These are phyloP conservation scores for Trichosporon coremiiforme DNA, from an alignment of 1,284 basidiomycete species.

Conservation along the genomic window DNA sequence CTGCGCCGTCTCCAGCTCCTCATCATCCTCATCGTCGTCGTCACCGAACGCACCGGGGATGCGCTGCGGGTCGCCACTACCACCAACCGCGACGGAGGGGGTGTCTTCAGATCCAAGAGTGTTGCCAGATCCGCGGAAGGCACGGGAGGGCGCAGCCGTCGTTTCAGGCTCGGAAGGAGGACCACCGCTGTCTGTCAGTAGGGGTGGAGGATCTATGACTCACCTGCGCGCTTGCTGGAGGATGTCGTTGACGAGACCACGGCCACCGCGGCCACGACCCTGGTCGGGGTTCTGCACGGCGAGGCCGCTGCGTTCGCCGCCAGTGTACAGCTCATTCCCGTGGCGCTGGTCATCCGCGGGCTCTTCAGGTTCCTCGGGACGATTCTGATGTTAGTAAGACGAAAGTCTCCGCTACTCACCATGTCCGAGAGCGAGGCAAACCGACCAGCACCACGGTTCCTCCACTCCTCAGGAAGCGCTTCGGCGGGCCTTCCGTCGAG, in stretches of 20 bases:
- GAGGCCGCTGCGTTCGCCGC: conserved; percentile 87
- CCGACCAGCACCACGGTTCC: conserved; percentile 34
- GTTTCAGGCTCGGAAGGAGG: conserved; percentile 42
- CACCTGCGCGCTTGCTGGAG: conserved; percentile 79
- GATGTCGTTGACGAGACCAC: conserved; percentile 73
- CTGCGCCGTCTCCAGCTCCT: conserved; percentile 64
- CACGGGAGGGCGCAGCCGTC: conserved; percentile 17
- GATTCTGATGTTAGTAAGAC: conserved; percentile 18
- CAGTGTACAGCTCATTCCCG: conserved; percentile 64
- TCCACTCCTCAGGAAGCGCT: conserved; percentile 50
- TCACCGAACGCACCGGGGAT: conserved; percentile 27
- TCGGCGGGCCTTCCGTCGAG: conserved; percentile 41
- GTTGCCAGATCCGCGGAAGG: conserved; percentile 58
- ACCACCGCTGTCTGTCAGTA: conserved; percentile 35
- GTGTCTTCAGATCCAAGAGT: conserved; percentile 82
- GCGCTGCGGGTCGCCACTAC: conserved; percentile 49
- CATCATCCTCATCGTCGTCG: conserved; percentile 47
- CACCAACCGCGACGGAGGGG: conserved; percentile 62
- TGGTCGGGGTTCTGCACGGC: conserved; percentile 81
- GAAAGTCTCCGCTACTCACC: conserved; percentile 23
- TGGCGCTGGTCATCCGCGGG: conserved; percentile 34
- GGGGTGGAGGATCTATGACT: conserved; percentile 50
- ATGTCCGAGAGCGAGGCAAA: conserved; percentile 36
- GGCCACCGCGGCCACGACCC: conserved; percentile 20
- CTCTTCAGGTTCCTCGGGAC: conserved; percentile 36